A percentile compares a stretch with the other conserved stretches of the same genome.
Conservation (phyloP, 1,284 basidiomycete genomes). For the Hymenochaete sp. region DNA sequence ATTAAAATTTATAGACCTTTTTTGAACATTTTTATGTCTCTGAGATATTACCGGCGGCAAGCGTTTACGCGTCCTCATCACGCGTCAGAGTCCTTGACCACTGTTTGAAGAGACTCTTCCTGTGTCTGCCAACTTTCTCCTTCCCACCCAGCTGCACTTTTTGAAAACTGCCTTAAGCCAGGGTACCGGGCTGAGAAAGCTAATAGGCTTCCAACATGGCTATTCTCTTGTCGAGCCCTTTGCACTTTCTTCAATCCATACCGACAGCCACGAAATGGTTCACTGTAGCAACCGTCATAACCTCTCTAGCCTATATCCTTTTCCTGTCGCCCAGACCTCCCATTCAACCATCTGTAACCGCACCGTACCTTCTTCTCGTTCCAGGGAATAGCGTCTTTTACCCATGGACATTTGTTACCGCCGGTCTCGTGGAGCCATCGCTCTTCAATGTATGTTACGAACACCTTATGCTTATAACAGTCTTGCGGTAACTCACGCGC, state of each 20-base stretch:
- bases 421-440: constrained; percentile 79
- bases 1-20: too few species aligned
- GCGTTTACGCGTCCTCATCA: too few species aligned
- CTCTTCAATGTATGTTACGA: constrained; percentile 65
- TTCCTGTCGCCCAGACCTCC: constrained; percentile 33
- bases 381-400: constrained; percentile 80
- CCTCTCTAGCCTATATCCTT: constrained; percentile 59
- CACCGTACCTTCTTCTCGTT: constrained; percentile 80
- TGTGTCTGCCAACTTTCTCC: too few species aligned
- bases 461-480: constrained; percentile 13
- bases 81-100: too few species aligned
- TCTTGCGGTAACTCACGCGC: constrained; percentile 3
- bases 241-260: constrained; percentile 58
- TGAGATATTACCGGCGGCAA: too few species aligned
- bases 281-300: constrained; percentile 57
- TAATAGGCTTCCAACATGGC: constrained; percentile 58
- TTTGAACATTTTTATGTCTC: too few species aligned
- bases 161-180: too few species aligned
- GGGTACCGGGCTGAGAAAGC: too few species aligned
- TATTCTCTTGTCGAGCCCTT: constrained; percentile 59
- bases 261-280: constrained; percentile 76
- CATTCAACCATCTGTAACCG: too few species aligned
- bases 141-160: too few species aligned
- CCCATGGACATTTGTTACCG: constrained; percentile 90
- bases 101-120: too few species aligned